Percentiles rank a stretch among this genome's conserved stretches.
Evolutionary conservation across 176 grass and related monocot genomes (phyloP).

Genomic region (Ensete ventricosum): DNA sequence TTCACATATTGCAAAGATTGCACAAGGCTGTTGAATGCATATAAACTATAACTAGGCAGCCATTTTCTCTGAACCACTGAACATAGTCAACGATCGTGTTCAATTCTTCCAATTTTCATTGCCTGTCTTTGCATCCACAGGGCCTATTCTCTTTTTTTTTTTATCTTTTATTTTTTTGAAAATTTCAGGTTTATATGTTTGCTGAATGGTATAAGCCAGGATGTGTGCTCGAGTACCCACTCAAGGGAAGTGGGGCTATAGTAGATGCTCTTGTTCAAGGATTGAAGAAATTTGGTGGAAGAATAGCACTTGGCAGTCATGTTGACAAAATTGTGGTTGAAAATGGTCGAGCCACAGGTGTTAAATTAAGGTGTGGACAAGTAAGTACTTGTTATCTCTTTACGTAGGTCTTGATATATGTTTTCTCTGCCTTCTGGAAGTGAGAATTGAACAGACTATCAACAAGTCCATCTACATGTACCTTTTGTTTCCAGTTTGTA

Average conservation of each 20-base stretch:
- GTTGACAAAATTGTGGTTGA: slow-evolving; percentile 73
- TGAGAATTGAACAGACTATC: not conserved
- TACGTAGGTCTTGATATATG: not conserved
- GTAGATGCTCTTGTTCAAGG: slow-evolving; percentile 76
- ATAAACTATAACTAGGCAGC: no score
- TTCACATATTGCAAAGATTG: no score
- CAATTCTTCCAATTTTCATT: not conserved
- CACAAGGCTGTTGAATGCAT: no score
- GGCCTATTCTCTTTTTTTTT: not conserved
- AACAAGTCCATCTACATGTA: not conserved
- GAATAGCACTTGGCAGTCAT: slow-evolving; percentile 63
- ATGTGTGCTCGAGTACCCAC: slow-evolving; percentile 77
- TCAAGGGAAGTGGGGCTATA: slow-evolving; percentile 68
- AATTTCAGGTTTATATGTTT: slow-evolving; percentile 96
- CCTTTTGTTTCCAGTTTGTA: slow-evolving; percentile 43
- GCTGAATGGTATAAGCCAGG: slow-evolving; percentile 99
- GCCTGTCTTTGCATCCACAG: not conserved
- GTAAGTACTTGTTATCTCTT: slow-evolving; percentile 26
- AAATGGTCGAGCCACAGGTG: slow-evolving; percentile 73
- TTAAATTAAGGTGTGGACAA: slow-evolving; percentile 71
- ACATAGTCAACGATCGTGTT: no score
- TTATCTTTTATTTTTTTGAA: slow-evolving; percentile 33
- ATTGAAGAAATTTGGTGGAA: slow-evolving; percentile 73
- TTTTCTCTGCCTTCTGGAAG: not conserved
- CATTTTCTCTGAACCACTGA: no score